Percentiles rank a stretch among this genome's conserved stretches.
These are phyloP conservation scores for Backusella circina DNA, from an alignment of 192 early-diverging fungal species.

Conservation along the genomic window DNA sequence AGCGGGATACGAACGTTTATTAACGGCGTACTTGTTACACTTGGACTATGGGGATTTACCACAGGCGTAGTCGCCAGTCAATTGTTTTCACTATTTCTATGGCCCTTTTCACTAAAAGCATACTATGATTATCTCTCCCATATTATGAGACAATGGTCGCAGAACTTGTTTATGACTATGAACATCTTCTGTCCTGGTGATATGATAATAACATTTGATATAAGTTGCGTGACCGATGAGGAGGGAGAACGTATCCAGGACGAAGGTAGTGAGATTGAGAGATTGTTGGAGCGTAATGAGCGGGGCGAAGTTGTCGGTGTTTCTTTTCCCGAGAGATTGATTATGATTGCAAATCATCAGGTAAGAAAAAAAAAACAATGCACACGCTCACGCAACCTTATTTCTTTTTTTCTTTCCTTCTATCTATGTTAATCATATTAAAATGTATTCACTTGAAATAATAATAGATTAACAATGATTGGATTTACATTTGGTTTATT, in stretches of 20 bases:
- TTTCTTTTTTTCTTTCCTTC: not conserved
- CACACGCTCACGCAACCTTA: not conserved
- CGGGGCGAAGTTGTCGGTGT: constrained; percentile 25
- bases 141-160: constrained; percentile 29
- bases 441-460: not conserved
- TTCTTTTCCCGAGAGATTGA: constrained; percentile 43
- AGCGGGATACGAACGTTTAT: not conserved
- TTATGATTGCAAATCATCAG: constrained; percentile 58
- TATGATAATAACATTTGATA: constrained; percentile 44
- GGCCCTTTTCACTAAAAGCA: constrained; percentile 14
- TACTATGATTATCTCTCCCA: constrained; percentile 5
- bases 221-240: constrained; percentile 22
- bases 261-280: not conserved
- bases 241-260: constrained; percentile 2
- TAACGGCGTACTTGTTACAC: not conserved
- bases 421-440: not conserved
- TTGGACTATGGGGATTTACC: not conserved
- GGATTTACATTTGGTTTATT: constrained; percentile 67
- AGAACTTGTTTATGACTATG: constrained; percentile 43
- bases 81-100: constrained; percentile 1
- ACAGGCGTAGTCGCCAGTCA: not conserved
- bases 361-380: constrained; percentile 20
- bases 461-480: constrained; percentile 57
- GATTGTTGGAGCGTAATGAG: constrained; percentile 15
- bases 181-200: constrained; percentile 51